phyloP scores from a whole-genome alignment of 768 basidiomycete species.

The Rubroboletus satanas region DNA sequence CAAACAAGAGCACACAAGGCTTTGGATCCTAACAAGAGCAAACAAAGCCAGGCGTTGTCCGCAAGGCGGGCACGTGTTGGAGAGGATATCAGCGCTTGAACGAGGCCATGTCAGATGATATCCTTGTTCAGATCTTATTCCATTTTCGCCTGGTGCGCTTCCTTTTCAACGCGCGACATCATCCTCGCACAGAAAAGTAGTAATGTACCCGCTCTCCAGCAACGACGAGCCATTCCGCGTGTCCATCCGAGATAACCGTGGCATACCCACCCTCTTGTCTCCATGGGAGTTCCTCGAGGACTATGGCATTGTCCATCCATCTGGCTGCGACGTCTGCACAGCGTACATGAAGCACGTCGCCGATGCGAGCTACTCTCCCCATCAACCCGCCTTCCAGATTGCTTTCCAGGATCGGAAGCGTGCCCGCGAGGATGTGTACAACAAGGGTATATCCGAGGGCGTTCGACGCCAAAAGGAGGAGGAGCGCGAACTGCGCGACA shows the following conservation, averaged over 20 bases:
- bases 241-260: conserved; percentile 28
- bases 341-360: conserved; percentile 40
- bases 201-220: conserved; percentile 33
- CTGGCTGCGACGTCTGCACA: conserved; percentile 37
- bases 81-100: conserved; percentile 27
- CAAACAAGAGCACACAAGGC: conserved; percentile 20
- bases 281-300: conserved; percentile 40
- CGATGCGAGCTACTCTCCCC: conserved; percentile 36
- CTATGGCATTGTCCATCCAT: conserved; percentile 39
- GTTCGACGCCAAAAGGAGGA: conserved; percentile 40
- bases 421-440: conserved; percentile 36
- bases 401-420: conserved; percentile 39
- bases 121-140: conserved; percentile 13
- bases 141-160: conserved; percentile 19
- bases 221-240: conserved; percentile 31
- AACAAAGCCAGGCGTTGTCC: conserved; percentile 30
- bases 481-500: conserved; percentile 33
- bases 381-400: conserved; percentile 38
- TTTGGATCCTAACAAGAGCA: conserved; percentile 22
- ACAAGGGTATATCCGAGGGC: conserved; percentile 39
- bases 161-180: background rate
- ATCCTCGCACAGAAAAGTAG: conserved; percentile 9
- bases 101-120: conserved; percentile 14
- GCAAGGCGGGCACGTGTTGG: conserved; percentile 28
- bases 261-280: conserved; percentile 32